Base-by-base conservation (phyloP, 1,139 yeast genomes). In the Hansenula sp. region DNA sequence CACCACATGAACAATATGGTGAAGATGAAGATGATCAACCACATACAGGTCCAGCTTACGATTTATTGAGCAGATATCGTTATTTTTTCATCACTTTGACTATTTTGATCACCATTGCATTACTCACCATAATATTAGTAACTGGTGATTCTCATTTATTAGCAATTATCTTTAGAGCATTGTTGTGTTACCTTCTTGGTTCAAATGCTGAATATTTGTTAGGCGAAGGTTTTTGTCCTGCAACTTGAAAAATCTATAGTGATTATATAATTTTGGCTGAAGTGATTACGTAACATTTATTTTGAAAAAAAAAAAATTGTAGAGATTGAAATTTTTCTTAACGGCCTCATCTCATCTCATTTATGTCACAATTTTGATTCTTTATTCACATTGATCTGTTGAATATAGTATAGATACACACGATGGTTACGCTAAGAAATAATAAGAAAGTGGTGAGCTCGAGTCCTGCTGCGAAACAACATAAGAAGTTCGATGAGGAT, bases 401-500 rank as follows among this genome's bases (percentile, higher is more conserved):
- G n/a, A n/a, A n/a, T n/a, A n/a, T n/a, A n/a, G n/a, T n/a, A n/a
- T n/a, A n/a, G n/a, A 21, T 21, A 21, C 9, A 21, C 20, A 17
- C 4, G 20, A 29, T 29, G 31, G 21, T 16, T 19, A 13, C 16
- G 14, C 19, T 6, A 13, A 19, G 19, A 32, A 17, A 5, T 25
- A 16, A 28, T 2, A 21, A 14, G 6, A 21, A 20, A 16, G 21
- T 24, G 11, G 21, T 25, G 12, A 24, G 22, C 16, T 37, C 29
- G 22, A 25, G 34, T 16, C 22, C 32, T 3, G 7, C 13, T 6
- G 10, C 17, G 5, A 44, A 41, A 29, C 32, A 16, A 16, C 52
- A 52, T 34, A 52, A 44, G 42, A 48, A 45, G 40, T 52, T 53
- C 37, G 48, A 39, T 27, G 55, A 47, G 4, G 51, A 50, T n/a